phyloP scores from a whole-genome alignment of 106 monocot species.

The Dendrobium chrysotoxum region DNA sequence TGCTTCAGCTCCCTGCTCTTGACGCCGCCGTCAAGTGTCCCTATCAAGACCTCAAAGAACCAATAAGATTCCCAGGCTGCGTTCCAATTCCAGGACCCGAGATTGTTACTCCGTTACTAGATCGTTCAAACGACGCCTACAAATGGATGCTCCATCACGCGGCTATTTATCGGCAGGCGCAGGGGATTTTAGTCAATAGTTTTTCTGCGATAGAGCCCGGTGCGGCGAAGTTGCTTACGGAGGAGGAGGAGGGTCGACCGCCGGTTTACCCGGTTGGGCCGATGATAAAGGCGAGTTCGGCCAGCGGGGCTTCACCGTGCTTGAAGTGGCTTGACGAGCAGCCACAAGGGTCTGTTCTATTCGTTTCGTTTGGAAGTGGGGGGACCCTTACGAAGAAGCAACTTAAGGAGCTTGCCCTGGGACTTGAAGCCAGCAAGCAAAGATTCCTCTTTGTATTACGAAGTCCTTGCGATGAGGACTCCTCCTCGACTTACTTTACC shows the following conservation, averaged over 20 bases:
- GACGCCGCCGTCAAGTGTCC: slow-evolving; percentile 22
- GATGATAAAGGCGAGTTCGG: slow-evolving; percentile 10
- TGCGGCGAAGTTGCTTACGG: slow-evolving; percentile 9
- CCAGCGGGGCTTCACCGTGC: not conserved
- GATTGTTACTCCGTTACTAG: slow-evolving; percentile 29
- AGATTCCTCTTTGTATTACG: slow-evolving; percentile 34
- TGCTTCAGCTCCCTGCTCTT: slow-evolving; percentile 48
- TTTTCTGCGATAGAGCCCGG: slow-evolving; percentile 47
- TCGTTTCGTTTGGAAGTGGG: slow-evolving; percentile 37
- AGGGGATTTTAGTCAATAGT: slow-evolving; percentile 46
- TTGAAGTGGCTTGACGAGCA: slow-evolving; percentile 30
- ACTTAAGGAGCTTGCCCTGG: slow-evolving; percentile 25
- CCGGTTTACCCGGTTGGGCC: slow-evolving; percentile 52
- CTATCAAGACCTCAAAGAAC: slow-evolving; percentile 27
- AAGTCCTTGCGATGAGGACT: slow-evolving; percentile 20
- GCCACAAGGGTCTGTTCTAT: slow-evolving; percentile 27
- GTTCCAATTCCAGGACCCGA: slow-evolving; percentile 47
- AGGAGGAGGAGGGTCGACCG: slow-evolving; percentile 13
- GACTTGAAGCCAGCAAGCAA: slow-evolving; percentile 29
- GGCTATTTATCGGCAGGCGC: slow-evolving; percentile 20
- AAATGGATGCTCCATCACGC: slow-evolving; percentile 39
- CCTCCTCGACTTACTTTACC: slow-evolving; percentile 14
- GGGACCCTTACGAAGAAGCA: slow-evolving; percentile 23
- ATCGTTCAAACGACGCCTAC: slow-evolving; percentile 29
- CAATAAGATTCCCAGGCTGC: slow-evolving; percentile 51